Evolutionary conservation across 108 stramenopile species (phyloP).

Genomic region (Nitzschia sp.): DNA sequence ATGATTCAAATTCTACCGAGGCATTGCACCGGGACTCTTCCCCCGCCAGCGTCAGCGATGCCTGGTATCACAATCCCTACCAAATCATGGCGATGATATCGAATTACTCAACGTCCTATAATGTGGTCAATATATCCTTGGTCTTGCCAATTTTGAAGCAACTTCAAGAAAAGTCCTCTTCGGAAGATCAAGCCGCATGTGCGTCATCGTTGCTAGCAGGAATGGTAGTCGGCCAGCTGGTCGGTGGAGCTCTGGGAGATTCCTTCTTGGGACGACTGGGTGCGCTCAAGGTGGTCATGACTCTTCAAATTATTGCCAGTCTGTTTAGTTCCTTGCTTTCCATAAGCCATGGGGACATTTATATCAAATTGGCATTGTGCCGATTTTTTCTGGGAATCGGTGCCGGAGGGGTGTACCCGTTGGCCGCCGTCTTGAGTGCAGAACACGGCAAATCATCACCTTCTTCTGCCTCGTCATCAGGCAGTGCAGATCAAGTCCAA

Average conservation of each 20-base stretch:
- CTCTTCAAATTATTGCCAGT: constrained; percentile 72
- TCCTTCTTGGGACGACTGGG: constrained; percentile 57
- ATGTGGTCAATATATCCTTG: constrained; percentile 84
- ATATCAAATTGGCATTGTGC: constrained; percentile 56
- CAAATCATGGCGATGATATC: constrained; percentile 81
- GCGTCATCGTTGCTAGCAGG: constrained; percentile 81
- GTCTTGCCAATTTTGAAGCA: constrained; percentile 71
- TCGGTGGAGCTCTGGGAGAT: constrained; percentile 86
- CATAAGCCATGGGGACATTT: constrained; percentile 11
- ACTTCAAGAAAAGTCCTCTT: not conserved
- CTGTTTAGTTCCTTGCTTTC: constrained; percentile 53
- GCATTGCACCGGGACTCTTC: not conserved
- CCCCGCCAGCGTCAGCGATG: not conserved
- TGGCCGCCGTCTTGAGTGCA: constrained; percentile 84
- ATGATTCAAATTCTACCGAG: not conserved
- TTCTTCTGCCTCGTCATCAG: not conserved
- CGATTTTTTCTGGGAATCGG: constrained; percentile 82
- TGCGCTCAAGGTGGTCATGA: constrained; percentile 77
- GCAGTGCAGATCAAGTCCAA: constrained; percentile 29
- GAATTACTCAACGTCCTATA: constrained; percentile 89
- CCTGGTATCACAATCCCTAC: constrained; percentile 28
- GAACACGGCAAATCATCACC: constrained; percentile 40
- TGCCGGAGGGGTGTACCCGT: constrained; percentile 85
- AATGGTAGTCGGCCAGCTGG: constrained; percentile 86
- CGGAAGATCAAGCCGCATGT: constrained; percentile 21